A percentile compares a stretch with the other conserved stretches of the same genome.
These are phyloP conservation scores for Ogataea nitratoaversa DNA, from an alignment of 805 yeast species.

Conservation along the genomic window DNA sequence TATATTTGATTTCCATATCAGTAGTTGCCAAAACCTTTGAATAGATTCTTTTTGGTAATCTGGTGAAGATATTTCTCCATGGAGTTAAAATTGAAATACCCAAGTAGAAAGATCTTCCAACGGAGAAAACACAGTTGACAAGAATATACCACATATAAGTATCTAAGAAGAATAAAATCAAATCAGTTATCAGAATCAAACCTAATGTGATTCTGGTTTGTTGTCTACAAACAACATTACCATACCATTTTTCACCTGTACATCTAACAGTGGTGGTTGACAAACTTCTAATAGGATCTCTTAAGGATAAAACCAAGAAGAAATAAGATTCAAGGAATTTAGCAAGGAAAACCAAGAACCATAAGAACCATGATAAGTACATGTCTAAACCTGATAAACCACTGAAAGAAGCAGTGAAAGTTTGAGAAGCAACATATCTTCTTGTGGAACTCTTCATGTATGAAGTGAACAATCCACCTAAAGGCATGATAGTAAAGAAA, in stretches of 20 bases:
- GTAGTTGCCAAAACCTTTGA: slow-evolving; percentile 43
- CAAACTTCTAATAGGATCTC: slow-evolving; percentile 92
- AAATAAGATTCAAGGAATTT: slow-evolving; percentile 87
- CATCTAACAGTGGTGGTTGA: slow-evolving; percentile 88
- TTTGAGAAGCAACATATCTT: slow-evolving; percentile 86
- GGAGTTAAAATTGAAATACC: slow-evolving; percentile 56
- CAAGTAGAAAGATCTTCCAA: slow-evolving; percentile 95
- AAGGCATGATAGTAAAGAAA: slow-evolving; percentile 91
- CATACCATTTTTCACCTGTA: slow-evolving; percentile 92
- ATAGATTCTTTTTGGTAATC: slow-evolving; percentile 47
- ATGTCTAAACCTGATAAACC: slow-evolving; percentile 81
- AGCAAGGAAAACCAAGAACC: slow-evolving; percentile 87
- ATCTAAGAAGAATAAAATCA: slow-evolving; percentile 96
- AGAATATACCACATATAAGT: slow-evolving; percentile 98
- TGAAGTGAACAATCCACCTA: slow-evolving; percentile 93
- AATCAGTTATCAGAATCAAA: slow-evolving; percentile 87
- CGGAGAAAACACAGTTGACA: slow-evolving; percentile 90
- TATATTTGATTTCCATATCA: slow-evolving; percentile 42
- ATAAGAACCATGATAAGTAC: slow-evolving; percentile 92
- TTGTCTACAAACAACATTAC: slow-evolving; percentile 65
- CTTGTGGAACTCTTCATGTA: slow-evolving; percentile 85
- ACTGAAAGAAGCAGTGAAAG: slow-evolving; percentile 90
- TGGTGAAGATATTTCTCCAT: slow-evolving; percentile 51
- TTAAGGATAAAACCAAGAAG: slow-evolving; percentile 81
- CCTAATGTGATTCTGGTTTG: slow-evolving; percentile 90